A percentile compares a stretch with the other conserved stretches of the same genome.
phyloP scores from a whole-genome alignment of 768 basidiomycete species.

The Rhodotorula babjevae region DNA sequence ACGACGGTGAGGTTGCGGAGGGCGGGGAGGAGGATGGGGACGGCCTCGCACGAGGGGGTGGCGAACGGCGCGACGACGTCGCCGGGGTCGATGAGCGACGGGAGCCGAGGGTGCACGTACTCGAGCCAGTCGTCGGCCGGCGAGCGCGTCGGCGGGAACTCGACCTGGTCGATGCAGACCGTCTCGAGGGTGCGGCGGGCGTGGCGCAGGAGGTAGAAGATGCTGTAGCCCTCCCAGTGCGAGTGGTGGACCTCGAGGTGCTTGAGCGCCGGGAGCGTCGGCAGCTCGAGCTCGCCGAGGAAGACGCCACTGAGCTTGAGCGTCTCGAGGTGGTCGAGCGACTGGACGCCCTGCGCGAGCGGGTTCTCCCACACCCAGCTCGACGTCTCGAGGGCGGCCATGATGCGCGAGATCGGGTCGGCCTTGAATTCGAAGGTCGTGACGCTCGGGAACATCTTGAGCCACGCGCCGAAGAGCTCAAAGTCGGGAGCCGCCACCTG shows the following conservation, averaged over 20 bases:
- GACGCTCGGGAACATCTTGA: not conserved
- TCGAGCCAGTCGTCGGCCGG: not conserved
- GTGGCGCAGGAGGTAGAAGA: constrained; percentile 24
- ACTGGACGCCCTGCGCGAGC: too few species aligned
- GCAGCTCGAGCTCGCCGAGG: constrained; percentile 5
- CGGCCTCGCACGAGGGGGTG: too few species aligned
- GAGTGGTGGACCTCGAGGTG: not conserved
- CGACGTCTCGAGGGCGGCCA: not conserved
- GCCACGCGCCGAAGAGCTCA: not conserved
- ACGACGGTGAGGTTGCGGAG: not conserved
- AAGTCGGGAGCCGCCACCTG: not conserved
- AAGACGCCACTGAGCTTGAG: not conserved
- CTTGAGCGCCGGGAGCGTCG: not conserved
- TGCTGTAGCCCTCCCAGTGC: constrained; percentile 7
- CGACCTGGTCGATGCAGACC: not conserved
- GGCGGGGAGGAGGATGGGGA: constrained; percentile 11
- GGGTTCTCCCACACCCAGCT: not conserved
- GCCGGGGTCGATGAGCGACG: not conserved
- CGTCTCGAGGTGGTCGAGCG: not conserved
- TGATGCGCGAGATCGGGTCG: too few species aligned
- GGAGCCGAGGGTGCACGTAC: constrained; percentile 15
- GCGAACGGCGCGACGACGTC: not conserved
- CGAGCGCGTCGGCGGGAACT: not conserved
- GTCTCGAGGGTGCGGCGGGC: constrained; percentile 19
- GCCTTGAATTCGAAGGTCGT: not conserved